Evolutionary conservation across 495 filamentous ascomycete species (phyloP).

Genomic region (Penicillium robsamsonii): DNA sequence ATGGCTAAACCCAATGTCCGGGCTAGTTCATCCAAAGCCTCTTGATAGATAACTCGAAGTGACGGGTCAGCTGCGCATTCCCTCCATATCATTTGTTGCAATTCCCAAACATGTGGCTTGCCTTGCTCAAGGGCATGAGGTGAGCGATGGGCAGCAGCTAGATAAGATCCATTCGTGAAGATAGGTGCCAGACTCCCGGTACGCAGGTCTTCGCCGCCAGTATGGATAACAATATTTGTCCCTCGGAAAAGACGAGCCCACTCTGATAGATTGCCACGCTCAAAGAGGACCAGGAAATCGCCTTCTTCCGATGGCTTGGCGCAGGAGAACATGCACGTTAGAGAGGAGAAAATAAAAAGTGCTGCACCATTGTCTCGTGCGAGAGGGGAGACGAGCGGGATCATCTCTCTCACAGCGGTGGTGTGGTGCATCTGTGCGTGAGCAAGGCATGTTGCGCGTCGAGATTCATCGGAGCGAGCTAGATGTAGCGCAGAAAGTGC

Average conservation of each 20-base stretch:
- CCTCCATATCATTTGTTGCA: slow-evolving; percentile 9
- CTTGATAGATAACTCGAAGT: slow-evolving; percentile 7
- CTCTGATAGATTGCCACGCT: slow-evolving; percentile 38
- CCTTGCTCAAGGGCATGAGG: slow-evolving; percentile 14
- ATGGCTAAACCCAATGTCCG: slow-evolving; percentile 14
- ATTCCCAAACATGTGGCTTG: slow-evolving; percentile 15
- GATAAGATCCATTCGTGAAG: slow-evolving; percentile 8
- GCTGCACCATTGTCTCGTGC: slow-evolving; percentile 29
- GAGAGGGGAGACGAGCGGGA: slow-evolving; percentile 24
- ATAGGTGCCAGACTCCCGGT: slow-evolving; percentile 13
- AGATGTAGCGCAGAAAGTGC: slow-evolving; percentile 41
- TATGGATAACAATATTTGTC: slow-evolving; percentile 34
- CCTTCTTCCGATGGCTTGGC: slow-evolving; percentile 16
- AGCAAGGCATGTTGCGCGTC: slow-evolving; percentile 16
- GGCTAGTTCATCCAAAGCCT: slow-evolving; percentile 12
- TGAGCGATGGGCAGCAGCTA: slow-evolving; percentile 2
- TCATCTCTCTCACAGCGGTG: slow-evolving; percentile 28
- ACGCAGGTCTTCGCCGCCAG: slow-evolving; percentile 8
- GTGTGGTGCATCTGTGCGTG: slow-evolving; percentile 38
- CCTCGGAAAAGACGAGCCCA: slow-evolving; percentile 42
- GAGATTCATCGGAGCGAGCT: slow-evolving; percentile 23
- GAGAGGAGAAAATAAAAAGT: slow-evolving; percentile 38
- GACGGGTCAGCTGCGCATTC: neutral
- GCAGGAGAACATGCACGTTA: slow-evolving; percentile 29
- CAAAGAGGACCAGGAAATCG: slow-evolving; percentile 35